Evolutionary conservation across 2,329 filamentous ascomycete species (phyloP).

Genomic region (Botrytis deweyae): DNA sequence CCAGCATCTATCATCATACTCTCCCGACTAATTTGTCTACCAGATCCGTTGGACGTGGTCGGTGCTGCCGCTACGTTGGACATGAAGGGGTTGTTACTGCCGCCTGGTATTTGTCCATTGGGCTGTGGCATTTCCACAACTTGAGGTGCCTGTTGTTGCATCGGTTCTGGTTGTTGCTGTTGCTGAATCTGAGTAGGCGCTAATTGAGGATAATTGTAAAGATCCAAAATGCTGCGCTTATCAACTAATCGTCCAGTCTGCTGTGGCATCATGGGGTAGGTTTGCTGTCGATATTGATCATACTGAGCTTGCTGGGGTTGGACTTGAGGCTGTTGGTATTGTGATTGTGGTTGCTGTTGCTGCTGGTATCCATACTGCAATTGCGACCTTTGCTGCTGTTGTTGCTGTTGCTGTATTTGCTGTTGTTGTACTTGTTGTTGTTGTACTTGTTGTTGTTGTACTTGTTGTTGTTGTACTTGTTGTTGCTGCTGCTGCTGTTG

Average conservation of each 20-base stretch:
- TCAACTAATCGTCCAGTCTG: conserved; percentile 54
- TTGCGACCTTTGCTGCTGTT: conserved; percentile 3
- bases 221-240: conserved; percentile 72
- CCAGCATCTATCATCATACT: conserved; percentile 54
- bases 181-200: conserved; percentile 31
- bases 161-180: conserved; percentile 26
- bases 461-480: neutral
- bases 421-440: neutral
- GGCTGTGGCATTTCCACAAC: conserved; percentile 20
- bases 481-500: neutral
- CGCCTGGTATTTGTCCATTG: conserved; percentile 23
- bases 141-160: conserved; percentile 27
- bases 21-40: conserved; percentile 61
- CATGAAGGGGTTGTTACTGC: conserved; percentile 40
- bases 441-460: neutral
- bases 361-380: conserved; percentile 16
- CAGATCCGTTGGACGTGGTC: conserved; percentile 32
- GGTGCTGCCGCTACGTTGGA: conserved; percentile 26
- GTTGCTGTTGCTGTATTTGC: neutral
- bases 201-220: conserved; percentile 57
- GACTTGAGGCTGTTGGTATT: conserved; percentile 35
- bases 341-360: conserved; percentile 22
- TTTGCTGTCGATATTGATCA: conserved; percentile 41
- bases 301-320: conserved; percentile 40
- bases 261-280: conserved; percentile 43